phyloP scores from a whole-genome alignment of 306 rosid species.

The Pyrus communis region DNA sequence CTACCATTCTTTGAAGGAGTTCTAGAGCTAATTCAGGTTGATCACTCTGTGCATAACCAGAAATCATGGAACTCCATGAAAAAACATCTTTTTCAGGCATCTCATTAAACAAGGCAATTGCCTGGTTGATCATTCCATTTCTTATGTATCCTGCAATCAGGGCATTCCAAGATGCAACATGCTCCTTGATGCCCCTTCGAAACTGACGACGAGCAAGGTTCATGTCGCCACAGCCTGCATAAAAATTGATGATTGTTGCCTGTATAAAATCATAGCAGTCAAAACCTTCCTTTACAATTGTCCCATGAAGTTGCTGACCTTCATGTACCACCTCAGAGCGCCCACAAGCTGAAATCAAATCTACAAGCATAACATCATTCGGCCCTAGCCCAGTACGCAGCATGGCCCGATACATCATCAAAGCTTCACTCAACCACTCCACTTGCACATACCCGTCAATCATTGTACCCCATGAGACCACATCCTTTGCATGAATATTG shows the following conservation, averaged over 20 bases:
- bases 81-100: conserved; percentile 80
- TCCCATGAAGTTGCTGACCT: conserved; percentile 66
- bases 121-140: conserved; percentile 52
- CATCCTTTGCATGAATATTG: conserved; percentile 51
- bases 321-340: conserved; percentile 32
- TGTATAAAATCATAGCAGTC: conserved; percentile 66
- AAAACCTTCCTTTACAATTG: conserved; percentile 55
- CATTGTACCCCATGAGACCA: conserved; percentile 86
- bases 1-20: conserved; percentile 65
- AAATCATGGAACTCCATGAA: conserved; percentile 83
- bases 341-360: conserved; percentile 74
- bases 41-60: conserved; percentile 69
- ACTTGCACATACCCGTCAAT: conserved; percentile 63
- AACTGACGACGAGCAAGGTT: conserved; percentile 57
- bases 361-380: conserved; percentile 71
- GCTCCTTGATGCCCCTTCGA: conserved; percentile 54
- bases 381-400: conserved; percentile 39
- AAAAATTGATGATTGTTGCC: conserved; percentile 65
- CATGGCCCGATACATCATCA: conserved; percentile 50
- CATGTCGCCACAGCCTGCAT: conserved; percentile 65
- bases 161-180: conserved; percentile 74
- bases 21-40: conserved; percentile 65
- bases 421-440: conserved; percentile 56
- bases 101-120: conserved; percentile 45
- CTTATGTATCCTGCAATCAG: conserved; percentile 61